Base-by-base conservation (phyloP, 371 early-diverging fungal genomes). In the Apophysomyces trapeziformis region DNA sequence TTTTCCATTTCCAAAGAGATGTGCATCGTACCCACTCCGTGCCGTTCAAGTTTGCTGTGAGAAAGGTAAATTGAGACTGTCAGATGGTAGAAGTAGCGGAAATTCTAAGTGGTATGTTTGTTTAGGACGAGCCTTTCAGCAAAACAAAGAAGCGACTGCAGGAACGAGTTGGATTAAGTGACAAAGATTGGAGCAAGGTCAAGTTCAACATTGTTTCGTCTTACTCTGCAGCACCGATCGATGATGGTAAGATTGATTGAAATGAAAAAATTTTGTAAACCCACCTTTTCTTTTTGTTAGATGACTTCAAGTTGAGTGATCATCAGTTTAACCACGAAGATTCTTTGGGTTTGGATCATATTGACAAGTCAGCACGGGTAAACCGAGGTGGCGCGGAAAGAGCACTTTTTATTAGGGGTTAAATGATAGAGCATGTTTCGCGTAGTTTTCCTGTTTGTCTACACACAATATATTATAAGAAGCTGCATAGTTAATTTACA, bases 151-250 rank as follows among this genome's bases (percentile, higher is more conserved):
- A 78, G 58, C 85, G 96, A 8, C 77, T 98, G 60, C 88, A 86
- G 63, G 75, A 72, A 60, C 76, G 91, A 64, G 83, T 93, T 38
- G 94, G 94, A 0, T 79, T 94, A 77, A 82, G 74, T 65, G 95
- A 96, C 66, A 95, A 94, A 80, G 98, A 97, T 39, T 91, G 93
- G 77, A 82, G 81, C 36, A 95, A 93, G 72, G 85, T 93, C 63
- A 92, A 89, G 68, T 72, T 91, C 57, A 79, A 77, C 39, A 72
- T 86, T 63, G 83, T 89, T 6, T 61, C 72, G 7, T 56, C 67
- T 45, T 68, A 70, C 14, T 64, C 64, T 64, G 68, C 77, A 8
- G 75, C 75, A 35, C 74, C 78, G 1, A 73, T 87, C 35, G 79
- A 72, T 43, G 87, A 87, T 63, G 83, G 80, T 79, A 78, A 71